Conservation (phyloP, 1,139 yeast species). For the Zygoascus hellenicus region DNA sequence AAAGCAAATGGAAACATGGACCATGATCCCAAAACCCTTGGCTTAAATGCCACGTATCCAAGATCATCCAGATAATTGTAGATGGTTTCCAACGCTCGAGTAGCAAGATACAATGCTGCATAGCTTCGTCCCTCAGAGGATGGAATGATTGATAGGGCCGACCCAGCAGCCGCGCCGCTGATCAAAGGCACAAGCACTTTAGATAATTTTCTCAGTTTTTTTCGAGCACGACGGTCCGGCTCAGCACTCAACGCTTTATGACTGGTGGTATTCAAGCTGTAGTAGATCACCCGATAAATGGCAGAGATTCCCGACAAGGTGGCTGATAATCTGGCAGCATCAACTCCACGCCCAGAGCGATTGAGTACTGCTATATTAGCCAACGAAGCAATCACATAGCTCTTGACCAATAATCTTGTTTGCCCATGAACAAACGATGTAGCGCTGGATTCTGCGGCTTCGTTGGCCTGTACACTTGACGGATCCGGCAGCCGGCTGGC, state of each 20-base stretch:
- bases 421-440: conserved; percentile 25
- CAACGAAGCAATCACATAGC: conserved; percentile 25
- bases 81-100: conserved; percentile 34
- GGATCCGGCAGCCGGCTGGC: conserved; percentile 16
- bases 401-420: conserved; percentile 27
- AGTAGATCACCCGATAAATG: conserved; percentile 26
- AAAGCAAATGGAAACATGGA: conserved; percentile 38
- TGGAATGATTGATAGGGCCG: conserved; percentile 29
- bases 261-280: conserved; percentile 14
- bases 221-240: conserved; percentile 11
- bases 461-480: conserved; percentile 12
- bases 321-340: conserved; percentile 22
- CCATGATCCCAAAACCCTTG: conserved; percentile 38
- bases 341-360: conserved; percentile 13
- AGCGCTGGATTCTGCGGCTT: conserved; percentile 13
- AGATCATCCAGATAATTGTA: conserved; percentile 35
- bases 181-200: conserved; percentile 24
- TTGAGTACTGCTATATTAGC: conserved; percentile 19
- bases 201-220: conserved; percentile 12
- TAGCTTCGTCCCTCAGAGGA: conserved; percentile 24
- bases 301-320: conserved; percentile 27
- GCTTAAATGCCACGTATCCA: conserved; percentile 33
- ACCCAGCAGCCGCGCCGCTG: conserved; percentile 30
- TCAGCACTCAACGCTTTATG: conserved; percentile 10
- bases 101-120: conserved; percentile 32